Percentiles rank a stretch among this genome's conserved stretches.
Evolutionary conservation across 1,284 basidiomycete genomes (phyloP).

Genomic region (Ganoderma meredithae): DNA sequence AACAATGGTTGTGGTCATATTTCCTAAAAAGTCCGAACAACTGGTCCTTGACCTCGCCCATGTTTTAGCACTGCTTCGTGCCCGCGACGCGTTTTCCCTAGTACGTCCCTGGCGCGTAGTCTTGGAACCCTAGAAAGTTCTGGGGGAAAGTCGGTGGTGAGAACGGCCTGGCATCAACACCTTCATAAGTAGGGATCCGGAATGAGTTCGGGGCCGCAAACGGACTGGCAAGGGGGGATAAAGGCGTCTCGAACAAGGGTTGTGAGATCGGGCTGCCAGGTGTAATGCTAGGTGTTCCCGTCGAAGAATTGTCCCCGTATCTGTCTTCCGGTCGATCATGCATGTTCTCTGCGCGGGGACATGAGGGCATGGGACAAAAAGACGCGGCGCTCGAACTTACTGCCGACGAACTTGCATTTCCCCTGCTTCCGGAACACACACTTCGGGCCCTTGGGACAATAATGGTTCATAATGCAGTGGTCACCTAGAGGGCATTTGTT

Average conservation of each 20-base stretch:
- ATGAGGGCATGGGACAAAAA: conserved; percentile 1
- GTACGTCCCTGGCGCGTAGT: conserved; percentile 15
- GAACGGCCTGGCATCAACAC: conserved; percentile 30
- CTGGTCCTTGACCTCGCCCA: not conserved
- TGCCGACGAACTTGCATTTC: conserved; percentile 46
- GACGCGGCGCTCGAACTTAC: conserved; percentile 35
- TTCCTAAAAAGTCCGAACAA: not conserved
- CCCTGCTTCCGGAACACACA: conserved; percentile 43
- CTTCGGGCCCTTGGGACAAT: conserved; percentile 44
- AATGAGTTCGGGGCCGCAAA: conserved; percentile 17
- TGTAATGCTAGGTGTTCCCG: conserved; percentile 19
- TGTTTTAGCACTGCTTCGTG: not conserved
- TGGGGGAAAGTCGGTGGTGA: conserved; percentile 25
- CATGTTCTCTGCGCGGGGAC: conserved; percentile 28
- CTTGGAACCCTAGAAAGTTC: conserved; percentile 31
- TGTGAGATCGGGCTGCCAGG: conserved; percentile 21
- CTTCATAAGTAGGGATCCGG: conserved; percentile 31
- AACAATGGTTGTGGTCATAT: conserved; percentile 1
- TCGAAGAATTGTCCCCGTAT: conserved; percentile 8
- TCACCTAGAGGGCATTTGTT: conserved; percentile 43
- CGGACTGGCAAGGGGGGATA: conserved; percentile 31
- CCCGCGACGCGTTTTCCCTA: not conserved
- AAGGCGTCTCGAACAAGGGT: conserved; percentile 17
- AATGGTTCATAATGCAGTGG: conserved; percentile 44
- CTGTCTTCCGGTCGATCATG: conserved; percentile 26